These are phyloP conservation scores for Populus tremula DNA, from an alignment of 345 rosid species.

Conservation along the genomic window DNA sequence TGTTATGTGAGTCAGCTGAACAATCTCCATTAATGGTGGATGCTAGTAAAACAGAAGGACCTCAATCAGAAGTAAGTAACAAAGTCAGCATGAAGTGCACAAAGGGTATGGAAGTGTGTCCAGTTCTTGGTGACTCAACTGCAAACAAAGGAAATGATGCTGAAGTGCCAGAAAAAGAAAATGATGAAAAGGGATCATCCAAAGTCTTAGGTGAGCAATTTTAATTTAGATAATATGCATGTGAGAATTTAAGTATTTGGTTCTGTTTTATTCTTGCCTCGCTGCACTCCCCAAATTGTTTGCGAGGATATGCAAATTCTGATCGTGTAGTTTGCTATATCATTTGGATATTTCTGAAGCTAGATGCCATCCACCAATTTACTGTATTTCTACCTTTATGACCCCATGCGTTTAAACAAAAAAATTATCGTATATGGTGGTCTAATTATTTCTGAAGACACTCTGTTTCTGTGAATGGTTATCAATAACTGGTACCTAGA, in stretches of 20 bases:
- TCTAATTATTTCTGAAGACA: neutral
- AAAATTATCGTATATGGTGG: neutral
- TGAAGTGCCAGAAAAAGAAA: conserved; percentile 32
- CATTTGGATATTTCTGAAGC: neutral
- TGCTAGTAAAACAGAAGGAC: conserved; percentile 30
- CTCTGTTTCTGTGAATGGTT: neutral
- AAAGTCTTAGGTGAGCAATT: conserved; percentile 43
- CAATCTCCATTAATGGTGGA: conserved; percentile 27
- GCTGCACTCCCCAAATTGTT: neutral
- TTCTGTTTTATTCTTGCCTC: neutral
- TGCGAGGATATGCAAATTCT: neutral
- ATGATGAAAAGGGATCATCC: conserved; percentile 24
- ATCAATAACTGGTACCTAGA: neutral
- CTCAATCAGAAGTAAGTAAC: conserved; percentile 16
- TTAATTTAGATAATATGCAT: neutral
- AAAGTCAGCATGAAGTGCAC: conserved; percentile 28
- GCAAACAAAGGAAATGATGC: conserved; percentile 30
- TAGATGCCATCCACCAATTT: neutral
- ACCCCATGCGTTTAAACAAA: neutral
- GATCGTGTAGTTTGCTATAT: neutral
- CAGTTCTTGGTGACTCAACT: conserved; percentile 30
- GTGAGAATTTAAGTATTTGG: neutral
- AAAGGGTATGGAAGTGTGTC: conserved; percentile 24
- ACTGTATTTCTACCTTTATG: neutral
- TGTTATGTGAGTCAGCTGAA: conserved; percentile 19